A percentile compares a stretch with the other conserved stretches of the same genome.
Evolutionary conservation across 1,139 yeast genomes (phyloP).

Genomic region (Blastobotrys raffinosifermentans): DNA sequence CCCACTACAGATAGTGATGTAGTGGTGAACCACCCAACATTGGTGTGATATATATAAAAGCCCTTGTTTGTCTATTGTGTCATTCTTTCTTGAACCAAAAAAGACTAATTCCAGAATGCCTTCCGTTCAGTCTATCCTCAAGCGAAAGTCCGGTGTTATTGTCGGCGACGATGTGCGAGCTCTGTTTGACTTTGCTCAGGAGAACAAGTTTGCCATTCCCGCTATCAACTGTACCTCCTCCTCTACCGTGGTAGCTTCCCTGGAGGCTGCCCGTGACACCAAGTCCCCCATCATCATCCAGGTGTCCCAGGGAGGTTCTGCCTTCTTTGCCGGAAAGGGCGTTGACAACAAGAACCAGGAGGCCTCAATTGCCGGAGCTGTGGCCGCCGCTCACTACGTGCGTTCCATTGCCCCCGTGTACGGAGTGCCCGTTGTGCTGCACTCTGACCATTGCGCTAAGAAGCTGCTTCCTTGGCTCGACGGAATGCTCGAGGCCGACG

Average conservation of each 20-base stretch:
- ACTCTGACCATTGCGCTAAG: slow-evolving; percentile 99
- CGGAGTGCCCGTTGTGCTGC: slow-evolving; percentile 94
- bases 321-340: slow-evolving; percentile 99
- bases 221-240: slow-evolving; percentile 98
- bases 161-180: slow-evolving; percentile 94
- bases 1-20: too few species aligned
- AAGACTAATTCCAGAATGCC: background rate
- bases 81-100: background rate
- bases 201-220: slow-evolving; percentile 93
- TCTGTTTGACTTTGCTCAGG: slow-evolving; percentile 90
- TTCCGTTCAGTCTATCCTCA: slow-evolving; percentile 44
- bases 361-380: slow-evolving; percentile 91
- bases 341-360: slow-evolving; percentile 86
- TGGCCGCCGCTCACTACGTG: slow-evolving; percentile 98
- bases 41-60: too few species aligned
- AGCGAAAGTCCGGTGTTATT: slow-evolving; percentile 94
- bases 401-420: slow-evolving; percentile 94
- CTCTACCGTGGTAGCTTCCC: slow-evolving; percentile 92
- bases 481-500: slow-evolving; percentile 96
- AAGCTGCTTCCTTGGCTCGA: slow-evolving; percentile 98
- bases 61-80: too few species aligned
- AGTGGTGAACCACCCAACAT: too few species aligned
- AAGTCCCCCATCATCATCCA: slow-evolving; percentile 95
- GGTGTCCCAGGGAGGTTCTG: slow-evolving; percentile 99
- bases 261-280: slow-evolving; percentile 97